Conservation (phyloP, 2,329 filamentous ascomycete species). For the Cadophora sp. region DNA sequence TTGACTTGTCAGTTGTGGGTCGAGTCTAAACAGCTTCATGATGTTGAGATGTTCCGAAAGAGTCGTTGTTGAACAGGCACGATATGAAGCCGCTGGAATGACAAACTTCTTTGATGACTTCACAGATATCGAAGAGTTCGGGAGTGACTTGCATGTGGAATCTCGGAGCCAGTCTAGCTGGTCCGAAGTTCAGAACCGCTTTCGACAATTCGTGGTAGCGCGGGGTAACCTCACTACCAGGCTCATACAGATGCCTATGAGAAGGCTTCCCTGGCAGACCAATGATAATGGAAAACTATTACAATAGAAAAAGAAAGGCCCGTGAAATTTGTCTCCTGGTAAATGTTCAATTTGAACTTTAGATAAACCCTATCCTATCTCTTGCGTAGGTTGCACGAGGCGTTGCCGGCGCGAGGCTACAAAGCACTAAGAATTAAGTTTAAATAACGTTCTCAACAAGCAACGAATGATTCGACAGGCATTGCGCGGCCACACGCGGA, state of each 20-base stretch:
- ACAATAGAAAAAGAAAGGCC: background rate
- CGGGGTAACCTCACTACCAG: constrained; percentile 6
- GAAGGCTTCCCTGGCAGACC: background rate
- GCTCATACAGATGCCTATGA: background rate
- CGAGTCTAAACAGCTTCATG: constrained; percentile 9
- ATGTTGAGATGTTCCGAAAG: background rate
- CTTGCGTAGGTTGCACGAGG: background rate
- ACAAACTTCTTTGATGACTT: background rate
- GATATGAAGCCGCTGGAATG: background rate
- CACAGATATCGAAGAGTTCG: background rate
- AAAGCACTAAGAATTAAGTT: background rate
- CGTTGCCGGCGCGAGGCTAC: constrained; percentile 10
- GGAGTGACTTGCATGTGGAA: constrained; percentile 6
- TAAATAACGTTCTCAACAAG: background rate
- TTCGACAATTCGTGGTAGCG: constrained; percentile 7
- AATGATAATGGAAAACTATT: background rate
- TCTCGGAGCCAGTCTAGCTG: background rate
- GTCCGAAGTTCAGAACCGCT: constrained; percentile 6
- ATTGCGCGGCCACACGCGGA: background rate
- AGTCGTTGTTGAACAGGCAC: background rate
- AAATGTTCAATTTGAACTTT: background rate
- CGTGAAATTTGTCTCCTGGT: background rate
- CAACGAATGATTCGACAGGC: background rate
- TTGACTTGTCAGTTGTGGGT: background rate
- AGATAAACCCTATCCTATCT: constrained; percentile 3